Evolutionary conservation across 202 grass and related monocot species (phyloP).

Genomic region (Setaria italica): DNA sequence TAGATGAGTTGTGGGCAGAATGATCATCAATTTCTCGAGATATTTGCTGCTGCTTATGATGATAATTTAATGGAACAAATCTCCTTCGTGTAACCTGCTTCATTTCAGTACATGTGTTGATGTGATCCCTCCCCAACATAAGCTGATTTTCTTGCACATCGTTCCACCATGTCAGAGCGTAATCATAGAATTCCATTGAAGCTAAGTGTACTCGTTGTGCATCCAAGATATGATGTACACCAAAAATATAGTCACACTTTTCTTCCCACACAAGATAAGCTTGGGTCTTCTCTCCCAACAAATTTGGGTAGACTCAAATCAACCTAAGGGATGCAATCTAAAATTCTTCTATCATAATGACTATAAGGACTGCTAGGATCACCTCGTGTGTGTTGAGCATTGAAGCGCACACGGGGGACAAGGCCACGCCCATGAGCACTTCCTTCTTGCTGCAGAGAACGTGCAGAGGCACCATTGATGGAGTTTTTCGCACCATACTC

Average conservation of each 20-base stretch:
- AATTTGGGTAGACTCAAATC: neutral
- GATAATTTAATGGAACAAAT: neutral
- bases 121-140: neutral
- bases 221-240: no score
- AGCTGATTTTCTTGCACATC: neutral
- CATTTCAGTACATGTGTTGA: neutral
- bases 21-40: no score
- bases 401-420: no score
- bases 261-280: neutral
- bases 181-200: no score
- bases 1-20: no score
- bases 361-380: neutral
- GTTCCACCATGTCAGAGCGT: no score
- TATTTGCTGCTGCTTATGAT: neutral
- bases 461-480: no score
- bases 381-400: neutral
- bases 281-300: neutral
- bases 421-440: neutral
- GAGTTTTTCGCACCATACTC: neutral
- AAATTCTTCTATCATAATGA: neutral
- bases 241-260: no score
- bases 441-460: neutral
- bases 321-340: neutral
- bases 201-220: no score
- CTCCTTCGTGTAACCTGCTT: neutral